A percentile compares a stretch with the other conserved stretches of the same genome.
Evolutionary conservation across 2,329 filamentous ascomycete species (phyloP).

Genomic region (Chaetomiaceae sp.): DNA sequence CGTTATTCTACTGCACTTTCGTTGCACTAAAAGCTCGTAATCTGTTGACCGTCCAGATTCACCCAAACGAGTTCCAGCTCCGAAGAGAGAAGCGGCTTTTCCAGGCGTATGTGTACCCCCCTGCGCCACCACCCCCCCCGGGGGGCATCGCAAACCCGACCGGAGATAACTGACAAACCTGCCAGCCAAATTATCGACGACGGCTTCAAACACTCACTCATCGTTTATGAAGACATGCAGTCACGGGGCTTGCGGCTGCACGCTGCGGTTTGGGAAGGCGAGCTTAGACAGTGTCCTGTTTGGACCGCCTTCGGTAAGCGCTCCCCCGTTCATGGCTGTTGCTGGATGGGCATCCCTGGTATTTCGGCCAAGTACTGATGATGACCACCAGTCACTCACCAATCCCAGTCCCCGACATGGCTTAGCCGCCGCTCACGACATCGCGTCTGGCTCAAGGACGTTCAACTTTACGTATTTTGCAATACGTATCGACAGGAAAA

Average conservation of each 20-base stretch:
- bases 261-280: constrained; percentile 52
- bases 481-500: constrained; percentile 49
- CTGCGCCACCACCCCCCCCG: too few relatives aligned
- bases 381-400: constrained; percentile 45
- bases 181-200: constrained; percentile 54
- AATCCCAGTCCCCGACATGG: constrained; percentile 47
- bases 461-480: constrained; percentile 58
- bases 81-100: constrained; percentile 49
- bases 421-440: constrained; percentile 44
- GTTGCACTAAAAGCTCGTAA: constrained; percentile 52
- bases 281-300: constrained; percentile 51
- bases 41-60: constrained; percentile 40
- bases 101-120: constrained; percentile 46
- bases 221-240: constrained; percentile 48
- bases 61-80: constrained; percentile 43
- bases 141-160: too few relatives aligned
- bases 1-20: constrained; percentile 56
- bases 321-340: not conserved
- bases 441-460: constrained; percentile 48
- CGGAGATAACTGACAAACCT: not conserved
- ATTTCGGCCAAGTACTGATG: not conserved
- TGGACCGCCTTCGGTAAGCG: constrained; percentile 60
- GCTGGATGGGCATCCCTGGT: not conserved
- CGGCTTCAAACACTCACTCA: constrained; percentile 48
- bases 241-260: constrained; percentile 51